phyloP scores from a whole-genome alignment of 2,329 filamentous ascomycete species.

The Penicillium freii region DNA sequence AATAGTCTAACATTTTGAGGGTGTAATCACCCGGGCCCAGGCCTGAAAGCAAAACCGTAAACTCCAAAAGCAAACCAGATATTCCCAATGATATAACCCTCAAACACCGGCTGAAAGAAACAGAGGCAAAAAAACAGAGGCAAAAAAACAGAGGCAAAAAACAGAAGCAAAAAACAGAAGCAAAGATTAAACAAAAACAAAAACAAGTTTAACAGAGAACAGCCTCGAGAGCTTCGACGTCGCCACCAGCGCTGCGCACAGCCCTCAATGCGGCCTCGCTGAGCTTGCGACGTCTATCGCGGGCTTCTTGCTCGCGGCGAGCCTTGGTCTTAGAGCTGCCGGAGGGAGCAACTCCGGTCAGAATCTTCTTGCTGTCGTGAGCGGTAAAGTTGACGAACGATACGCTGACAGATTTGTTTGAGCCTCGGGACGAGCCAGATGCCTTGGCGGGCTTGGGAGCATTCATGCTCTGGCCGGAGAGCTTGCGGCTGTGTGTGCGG shows the following conservation, averaged over 20 bases:
- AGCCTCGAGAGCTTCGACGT: conserved; percentile 46
- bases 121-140: conserved; percentile 10
- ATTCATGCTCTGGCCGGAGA: conserved; percentile 38
- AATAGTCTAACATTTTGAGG: conserved; percentile 23
- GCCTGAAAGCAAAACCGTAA: conserved; percentile 13
- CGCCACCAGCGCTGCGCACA: conserved; percentile 46
- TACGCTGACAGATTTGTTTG: conserved; percentile 47
- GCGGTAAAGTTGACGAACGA: conserved; percentile 91
- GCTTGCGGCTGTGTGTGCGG: conserved; percentile 42
- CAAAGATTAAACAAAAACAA: conserved; percentile 4
- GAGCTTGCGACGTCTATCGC: conserved; percentile 63
- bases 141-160: conserved; percentile 13
- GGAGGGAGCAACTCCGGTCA: conserved; percentile 87
- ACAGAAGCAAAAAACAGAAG: conserved; percentile 8
- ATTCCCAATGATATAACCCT: conserved; percentile 27
- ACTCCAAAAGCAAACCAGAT: conserved; percentile 26
- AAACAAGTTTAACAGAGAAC: conserved; percentile 35
- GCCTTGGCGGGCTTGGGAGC: conserved; percentile 34
- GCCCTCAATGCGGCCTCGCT: conserved; percentile 45
- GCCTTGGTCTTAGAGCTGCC: conserved; percentile 93
- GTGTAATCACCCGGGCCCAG: conserved; percentile 10
- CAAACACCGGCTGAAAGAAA: conserved; percentile 24
- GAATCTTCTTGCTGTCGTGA: conserved; percentile 70
- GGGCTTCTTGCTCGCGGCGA: conserved; percentile 81
- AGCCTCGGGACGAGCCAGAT: conserved; percentile 33